phyloP scores from a whole-genome alignment of 176 grass and related monocot genomes.

The Calamus simplicifolius region DNA sequence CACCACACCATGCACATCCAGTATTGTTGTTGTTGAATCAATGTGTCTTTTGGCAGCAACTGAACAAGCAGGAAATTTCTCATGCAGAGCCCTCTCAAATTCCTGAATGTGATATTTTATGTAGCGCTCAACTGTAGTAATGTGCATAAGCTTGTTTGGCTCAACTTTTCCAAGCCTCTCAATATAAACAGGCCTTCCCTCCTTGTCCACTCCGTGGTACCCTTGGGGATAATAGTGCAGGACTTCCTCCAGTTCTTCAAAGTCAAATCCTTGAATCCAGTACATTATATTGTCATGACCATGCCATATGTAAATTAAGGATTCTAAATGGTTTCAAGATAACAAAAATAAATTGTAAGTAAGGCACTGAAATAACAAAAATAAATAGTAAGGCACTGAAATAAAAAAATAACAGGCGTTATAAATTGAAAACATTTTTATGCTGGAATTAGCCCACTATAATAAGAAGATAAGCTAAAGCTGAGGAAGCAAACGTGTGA shows the following conservation, averaged over 20 bases:
- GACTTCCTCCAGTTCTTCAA: constrained; percentile 75
- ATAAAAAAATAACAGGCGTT: too few species aligned
- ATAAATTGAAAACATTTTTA: too few species aligned
- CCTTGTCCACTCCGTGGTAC: constrained; percentile 77
- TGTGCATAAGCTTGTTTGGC: constrained; percentile 72
- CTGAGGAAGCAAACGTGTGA: too few species aligned
- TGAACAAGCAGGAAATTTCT: constrained; percentile 92
- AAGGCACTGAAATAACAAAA: too few species aligned
- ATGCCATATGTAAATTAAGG: too few species aligned
- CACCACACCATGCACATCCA: constrained; percentile 99
- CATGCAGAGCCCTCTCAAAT: constrained; percentile 91
- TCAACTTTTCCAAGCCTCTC: constrained; percentile 95
- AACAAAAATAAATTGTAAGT: too few species aligned
- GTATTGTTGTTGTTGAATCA: constrained; percentile 73
- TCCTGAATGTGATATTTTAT: constrained; percentile 99
- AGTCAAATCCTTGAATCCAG: constrained; percentile 65
- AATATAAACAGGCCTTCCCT: constrained; percentile 82
- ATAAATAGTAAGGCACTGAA: too few species aligned
- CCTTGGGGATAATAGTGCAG: constrained; percentile 80
- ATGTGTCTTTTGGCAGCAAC: constrained; percentile 92
- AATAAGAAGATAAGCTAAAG: too few species aligned
- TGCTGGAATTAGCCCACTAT: too few species aligned
- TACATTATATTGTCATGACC: too few species aligned
- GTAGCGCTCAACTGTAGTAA: constrained; percentile 81
- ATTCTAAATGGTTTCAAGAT: too few species aligned